Evolutionary conservation across 2,329 filamentous ascomycete genomes (phyloP), one percentile per base, ranked within the genome.

Genomic region (Arthrinium phaeospermum): DNA sequence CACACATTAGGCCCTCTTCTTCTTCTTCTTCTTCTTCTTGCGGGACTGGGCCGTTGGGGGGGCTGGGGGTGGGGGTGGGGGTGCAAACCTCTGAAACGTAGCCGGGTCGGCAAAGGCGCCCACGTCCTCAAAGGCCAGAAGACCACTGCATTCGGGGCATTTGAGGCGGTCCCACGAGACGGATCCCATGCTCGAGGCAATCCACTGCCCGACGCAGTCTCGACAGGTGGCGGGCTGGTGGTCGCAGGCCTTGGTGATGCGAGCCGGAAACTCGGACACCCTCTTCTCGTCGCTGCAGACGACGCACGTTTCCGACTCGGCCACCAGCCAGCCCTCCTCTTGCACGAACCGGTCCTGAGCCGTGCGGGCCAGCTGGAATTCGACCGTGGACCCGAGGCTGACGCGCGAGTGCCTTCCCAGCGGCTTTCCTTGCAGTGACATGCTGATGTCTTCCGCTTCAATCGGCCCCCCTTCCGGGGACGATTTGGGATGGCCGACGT

Each of bases 231-330:
- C 75, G 5, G 78, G 72, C 44, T 73, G 70, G 71, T 83, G 79
- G 19, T 74, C 70, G 73, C 82, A 83, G 14, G 72, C 64, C 0
- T 64, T 34, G 4, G 82, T 79, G 61, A 82, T 76, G 4, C 71
- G 76, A n/a, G 74, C 70, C 2, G 82, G 80, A 74, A 83, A 78
- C 70, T 82, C 80, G 14, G 77, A 79, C 7, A 79, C 73, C 45
- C 76, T 76, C 74, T 81, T 83, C 44, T 80, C 78, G 57, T 83
- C 82, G 27, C 78, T 73, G 70, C 82, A 83, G 19, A 81, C 77
- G 30, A 74, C 72, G 72, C 82, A 84, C 19, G 73, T 77, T 69
- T 80, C 79, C 0, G 77, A 77, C 19, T 68, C 51, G 2, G 75
- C 75, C n/a, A 82, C 72, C 3, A 83, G 77, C 80, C 80, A 81